These are phyloP conservation scores for Podaxis sp. DNA, from an alignment of 768 basidiomycete species.

Conservation along the genomic window DNA sequence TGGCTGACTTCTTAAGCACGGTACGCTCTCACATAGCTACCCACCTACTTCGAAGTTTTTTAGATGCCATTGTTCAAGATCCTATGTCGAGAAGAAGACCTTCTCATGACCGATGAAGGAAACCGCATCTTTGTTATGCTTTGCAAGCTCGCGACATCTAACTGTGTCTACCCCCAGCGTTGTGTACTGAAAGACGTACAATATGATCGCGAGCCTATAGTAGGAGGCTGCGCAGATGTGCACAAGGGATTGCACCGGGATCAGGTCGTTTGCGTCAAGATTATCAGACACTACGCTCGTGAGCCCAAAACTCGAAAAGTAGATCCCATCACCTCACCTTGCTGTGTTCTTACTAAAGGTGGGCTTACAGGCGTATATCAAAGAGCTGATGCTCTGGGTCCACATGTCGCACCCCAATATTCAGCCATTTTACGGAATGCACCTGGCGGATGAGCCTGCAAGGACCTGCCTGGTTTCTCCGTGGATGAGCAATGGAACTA, in stretches of 20 bases:
- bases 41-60: neutral
- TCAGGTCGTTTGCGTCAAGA: neutral
- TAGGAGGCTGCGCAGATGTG: neutral
- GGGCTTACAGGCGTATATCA: neutral
- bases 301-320: neutral
- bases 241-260: neutral
- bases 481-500: neutral
- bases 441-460: neutral
- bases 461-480: neutral
- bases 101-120: neutral
- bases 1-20: neutral
- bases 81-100: neutral
- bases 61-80: neutral
- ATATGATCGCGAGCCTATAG: neutral
- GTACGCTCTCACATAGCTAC: neutral
- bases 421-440: conserved; percentile 45
- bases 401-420: neutral
- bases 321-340: neutral
- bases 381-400: neutral
- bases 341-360: neutral
- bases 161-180: neutral
- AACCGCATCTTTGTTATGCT: neutral
- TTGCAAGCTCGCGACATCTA: neutral
- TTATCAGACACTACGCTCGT: neutral
- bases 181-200: neutral